Percentiles rank a stretch among this genome's conserved stretches.
Evolutionary conservation across 352 stramenopile species (phyloP).

Genomic region (Pythium phragmitis): DNA sequence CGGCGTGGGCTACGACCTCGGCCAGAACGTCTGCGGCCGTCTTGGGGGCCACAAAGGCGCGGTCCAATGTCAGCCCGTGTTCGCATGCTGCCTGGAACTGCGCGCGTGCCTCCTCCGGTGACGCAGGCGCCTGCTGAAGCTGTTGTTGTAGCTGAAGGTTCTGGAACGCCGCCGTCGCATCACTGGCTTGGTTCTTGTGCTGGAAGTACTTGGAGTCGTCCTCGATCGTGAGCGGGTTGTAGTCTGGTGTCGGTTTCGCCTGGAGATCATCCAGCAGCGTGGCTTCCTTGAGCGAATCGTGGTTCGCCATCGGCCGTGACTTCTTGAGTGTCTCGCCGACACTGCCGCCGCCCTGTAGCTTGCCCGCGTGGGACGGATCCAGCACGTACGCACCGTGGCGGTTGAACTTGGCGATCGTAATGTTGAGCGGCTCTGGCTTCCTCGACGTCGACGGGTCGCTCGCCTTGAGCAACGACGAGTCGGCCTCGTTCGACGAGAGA

Average conservation of each 20-base stretch:
- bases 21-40: constrained; percentile 53
- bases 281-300: constrained; percentile 61
- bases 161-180: constrained; percentile 11
- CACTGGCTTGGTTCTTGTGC: constrained; percentile 33
- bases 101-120: constrained; percentile 31
- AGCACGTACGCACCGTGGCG: constrained; percentile 81
- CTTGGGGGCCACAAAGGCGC: constrained; percentile 53
- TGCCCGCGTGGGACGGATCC: constrained; percentile 65
- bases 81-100: constrained; percentile 48
- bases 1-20: constrained; percentile 67
- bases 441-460: constrained; percentile 29
- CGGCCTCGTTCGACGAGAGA: constrained; percentile 69
- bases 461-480: constrained; percentile 46
- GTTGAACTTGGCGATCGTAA: constrained; percentile 88
- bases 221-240: constrained; percentile 78
- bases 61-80: constrained; percentile 46
- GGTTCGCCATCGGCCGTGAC: constrained; percentile 29
- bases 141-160: constrained; percentile 13
- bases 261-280: constrained; percentile 74
- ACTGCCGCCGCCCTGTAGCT: constrained; percentile 29
- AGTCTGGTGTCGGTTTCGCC: constrained; percentile 44
- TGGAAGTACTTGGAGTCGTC: constrained; percentile 86
- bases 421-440: constrained; percentile 41
- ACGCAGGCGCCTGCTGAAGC: constrained; percentile 5
- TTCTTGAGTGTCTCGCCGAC: constrained; percentile 33